Conservation (phyloP, 2,329 filamentous ascomycete species). For the Chaetoscypha palmicola region DNA sequence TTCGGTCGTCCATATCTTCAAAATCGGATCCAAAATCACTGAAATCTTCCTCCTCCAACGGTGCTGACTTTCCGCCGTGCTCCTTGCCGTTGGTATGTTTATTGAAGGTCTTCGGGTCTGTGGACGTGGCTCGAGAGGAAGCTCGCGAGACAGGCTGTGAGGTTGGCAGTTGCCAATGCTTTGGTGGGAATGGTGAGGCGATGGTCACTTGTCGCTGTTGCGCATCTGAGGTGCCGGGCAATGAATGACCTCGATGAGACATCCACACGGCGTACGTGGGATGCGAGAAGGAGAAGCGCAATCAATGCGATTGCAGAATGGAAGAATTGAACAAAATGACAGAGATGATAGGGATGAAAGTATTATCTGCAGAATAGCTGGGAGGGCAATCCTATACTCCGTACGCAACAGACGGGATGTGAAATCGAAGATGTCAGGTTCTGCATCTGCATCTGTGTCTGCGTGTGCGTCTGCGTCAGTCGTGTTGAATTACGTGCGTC, state of each 20-base stretch:
- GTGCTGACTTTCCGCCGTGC: constrained; percentile 3
- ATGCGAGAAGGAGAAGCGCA: too few species aligned
- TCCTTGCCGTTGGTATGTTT: constrained; percentile 13
- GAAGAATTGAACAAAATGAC: too few species aligned
- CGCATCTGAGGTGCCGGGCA: constrained; percentile 10
- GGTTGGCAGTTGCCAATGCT: constrained; percentile 15
- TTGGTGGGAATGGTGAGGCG: constrained; percentile 9
- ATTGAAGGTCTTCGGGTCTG: constrained; percentile 13
- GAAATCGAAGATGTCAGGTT: too few species aligned
- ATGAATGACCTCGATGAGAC: constrained; percentile 26
- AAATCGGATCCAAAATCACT: constrained; percentile 24
- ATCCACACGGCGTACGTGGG: constrained; percentile 19
- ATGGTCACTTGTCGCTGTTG: constrained; percentile 10
- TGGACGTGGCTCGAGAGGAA: constrained; percentile 16
- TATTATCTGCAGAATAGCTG: too few species aligned
- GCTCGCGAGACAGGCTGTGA: constrained; percentile 20
- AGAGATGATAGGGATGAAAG: too few species aligned
- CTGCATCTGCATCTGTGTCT: too few species aligned
- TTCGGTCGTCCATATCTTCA: constrained; percentile 32
- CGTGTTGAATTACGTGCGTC: too few species aligned
- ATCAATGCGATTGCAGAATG: too few species aligned
- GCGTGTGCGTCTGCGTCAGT: too few species aligned
- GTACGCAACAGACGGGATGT: too few species aligned
- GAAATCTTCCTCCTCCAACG: constrained; percentile 15
- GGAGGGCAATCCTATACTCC: too few species aligned